Evolutionary conservation across 805 yeast species (phyloP).

Genomic region (Yamadazyma sp.): DNA sequence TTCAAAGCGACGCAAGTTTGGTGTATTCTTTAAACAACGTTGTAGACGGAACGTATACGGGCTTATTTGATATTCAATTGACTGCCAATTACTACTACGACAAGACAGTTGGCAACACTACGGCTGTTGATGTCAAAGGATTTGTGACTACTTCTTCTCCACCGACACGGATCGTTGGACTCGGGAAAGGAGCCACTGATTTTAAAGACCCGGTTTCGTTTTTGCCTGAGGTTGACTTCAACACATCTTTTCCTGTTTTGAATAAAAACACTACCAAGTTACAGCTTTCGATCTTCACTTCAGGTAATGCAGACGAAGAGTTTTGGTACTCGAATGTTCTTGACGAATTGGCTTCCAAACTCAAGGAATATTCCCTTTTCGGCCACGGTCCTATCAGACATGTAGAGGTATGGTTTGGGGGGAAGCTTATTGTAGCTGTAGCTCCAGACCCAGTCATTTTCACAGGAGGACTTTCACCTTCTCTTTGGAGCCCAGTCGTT

Average conservation of each 20-base stretch:
- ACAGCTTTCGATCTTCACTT: slow-evolving; percentile 56
- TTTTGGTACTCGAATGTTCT: slow-evolving; percentile 73
- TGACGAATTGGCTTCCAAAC: slow-evolving; percentile 46
- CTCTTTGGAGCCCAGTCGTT: slow-evolving; percentile 80
- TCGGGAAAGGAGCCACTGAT: slow-evolving; percentile 23
- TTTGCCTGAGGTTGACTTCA: slow-evolving; percentile 42
- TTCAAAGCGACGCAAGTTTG: slow-evolving; percentile 43
- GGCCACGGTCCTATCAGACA: slow-evolving; percentile 76
- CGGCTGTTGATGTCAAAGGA: slow-evolving; percentile 3
- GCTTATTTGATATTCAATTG: slow-evolving; percentile 56
- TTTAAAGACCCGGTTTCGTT: slow-evolving; percentile 35
- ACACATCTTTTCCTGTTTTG: slow-evolving; percentile 45
- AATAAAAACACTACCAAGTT: slow-evolving; percentile 59
- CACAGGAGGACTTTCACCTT: slow-evolving; percentile 81
- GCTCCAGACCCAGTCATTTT: slow-evolving; percentile 73
- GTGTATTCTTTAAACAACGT: slow-evolving; percentile 65
- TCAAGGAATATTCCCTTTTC: slow-evolving; percentile 28
- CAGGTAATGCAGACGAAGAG: slow-evolving; percentile 81
- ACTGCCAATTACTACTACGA: slow-evolving; percentile 50
- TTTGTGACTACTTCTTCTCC: slow-evolving; percentile 31
- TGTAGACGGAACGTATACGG: slow-evolving; percentile 53
- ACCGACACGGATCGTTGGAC: slow-evolving; percentile 41
- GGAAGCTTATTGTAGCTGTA: slow-evolving; percentile 55
- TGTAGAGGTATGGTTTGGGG: slow-evolving; percentile 61
- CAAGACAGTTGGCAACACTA: slow-evolving; percentile 14